Conservation (phyloP, 2,329 filamentous ascomycete species). For the Aspergillus amoenus region DNA sequence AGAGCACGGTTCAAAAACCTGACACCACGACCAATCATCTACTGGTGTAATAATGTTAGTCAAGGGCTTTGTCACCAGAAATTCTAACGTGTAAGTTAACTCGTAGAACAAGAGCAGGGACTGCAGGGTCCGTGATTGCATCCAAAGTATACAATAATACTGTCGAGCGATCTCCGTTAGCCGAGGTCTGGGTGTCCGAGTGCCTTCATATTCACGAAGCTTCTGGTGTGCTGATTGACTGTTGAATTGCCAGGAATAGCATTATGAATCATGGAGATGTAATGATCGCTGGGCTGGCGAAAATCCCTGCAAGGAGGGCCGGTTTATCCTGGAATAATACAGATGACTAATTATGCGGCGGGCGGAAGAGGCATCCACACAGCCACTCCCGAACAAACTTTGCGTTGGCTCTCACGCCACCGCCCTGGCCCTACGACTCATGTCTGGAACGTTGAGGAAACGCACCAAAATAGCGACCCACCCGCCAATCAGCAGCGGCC, state of each 20-base stretch:
- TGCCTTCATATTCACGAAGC: neutral
- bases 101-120: neutral
- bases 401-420: neutral
- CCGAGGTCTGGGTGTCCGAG: neutral
- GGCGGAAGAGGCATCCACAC: neutral
- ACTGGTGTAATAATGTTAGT: neutral
- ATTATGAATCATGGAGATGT: conserved; percentile 1
- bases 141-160: too few relatives aligned
- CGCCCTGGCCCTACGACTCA: neutral
- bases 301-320: too few relatives aligned
- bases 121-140: neutral
- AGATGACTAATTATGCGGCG: neutral
- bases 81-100: neutral
- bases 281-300: neutral
- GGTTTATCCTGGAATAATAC: neutral
- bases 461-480: neutral
- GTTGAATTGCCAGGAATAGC: neutral
- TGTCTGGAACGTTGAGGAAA: neutral
- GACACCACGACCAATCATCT: neutral
- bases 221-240: neutral
- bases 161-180: too few relatives aligned
- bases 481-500: neutral
- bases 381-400: neutral
- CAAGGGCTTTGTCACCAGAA: conserved; percentile 4
- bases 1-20: neutral